Percentiles rank a stretch among this genome's conserved stretches.
Conservation (phyloP, 306 rosid genomes). For the Rubus idaeus region DNA sequence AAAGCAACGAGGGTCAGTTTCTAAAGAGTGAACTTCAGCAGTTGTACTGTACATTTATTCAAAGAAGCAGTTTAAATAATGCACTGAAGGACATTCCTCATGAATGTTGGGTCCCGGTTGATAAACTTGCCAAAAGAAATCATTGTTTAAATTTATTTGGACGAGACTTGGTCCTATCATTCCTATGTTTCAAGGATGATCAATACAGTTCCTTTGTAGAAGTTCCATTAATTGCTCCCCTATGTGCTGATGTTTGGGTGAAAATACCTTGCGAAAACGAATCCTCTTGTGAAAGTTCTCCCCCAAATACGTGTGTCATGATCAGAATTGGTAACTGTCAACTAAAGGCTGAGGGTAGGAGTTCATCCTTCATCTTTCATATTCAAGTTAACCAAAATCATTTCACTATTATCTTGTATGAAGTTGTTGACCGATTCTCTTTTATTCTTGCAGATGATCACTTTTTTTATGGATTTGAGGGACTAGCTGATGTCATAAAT, state of each 20-base stretch:
- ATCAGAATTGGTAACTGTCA: slow-evolving; percentile 56
- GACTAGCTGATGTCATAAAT: slow-evolving; percentile 54
- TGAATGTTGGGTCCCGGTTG: slow-evolving; percentile 50
- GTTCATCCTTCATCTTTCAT: slow-evolving; percentile 29
- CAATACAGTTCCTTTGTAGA: slow-evolving; percentile 33
- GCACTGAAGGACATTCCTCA: slow-evolving; percentile 53
- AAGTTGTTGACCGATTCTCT: slow-evolving; percentile 1
- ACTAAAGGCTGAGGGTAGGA: slow-evolving; percentile 64
- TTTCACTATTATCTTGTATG: slow-evolving; percentile 16
- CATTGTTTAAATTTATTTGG: slow-evolving; percentile 69
- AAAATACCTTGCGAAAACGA: slow-evolving; percentile 58
- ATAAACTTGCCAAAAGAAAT: slow-evolving; percentile 59
- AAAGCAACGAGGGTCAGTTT: slow-evolving; percentile 60
- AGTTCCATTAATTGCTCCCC: slow-evolving; percentile 51
- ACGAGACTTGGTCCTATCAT: slow-evolving; percentile 59
- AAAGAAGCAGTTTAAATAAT: slow-evolving; percentile 41
- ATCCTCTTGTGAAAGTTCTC: slow-evolving; percentile 34
- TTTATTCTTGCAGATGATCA: slow-evolving; percentile 47
- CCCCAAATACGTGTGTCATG: slow-evolving; percentile 51
- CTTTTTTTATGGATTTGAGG: slow-evolving; percentile 57
- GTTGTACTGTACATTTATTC: slow-evolving; percentile 53
- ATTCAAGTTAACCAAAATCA: slow-evolving; percentile 13
- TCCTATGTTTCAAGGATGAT: slow-evolving; percentile 48
- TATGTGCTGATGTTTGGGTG: slow-evolving; percentile 84
- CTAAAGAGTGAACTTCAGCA: slow-evolving; percentile 64